Conservation (phyloP, 345 rosid genomes). For the Murraya paniculata region DNA sequence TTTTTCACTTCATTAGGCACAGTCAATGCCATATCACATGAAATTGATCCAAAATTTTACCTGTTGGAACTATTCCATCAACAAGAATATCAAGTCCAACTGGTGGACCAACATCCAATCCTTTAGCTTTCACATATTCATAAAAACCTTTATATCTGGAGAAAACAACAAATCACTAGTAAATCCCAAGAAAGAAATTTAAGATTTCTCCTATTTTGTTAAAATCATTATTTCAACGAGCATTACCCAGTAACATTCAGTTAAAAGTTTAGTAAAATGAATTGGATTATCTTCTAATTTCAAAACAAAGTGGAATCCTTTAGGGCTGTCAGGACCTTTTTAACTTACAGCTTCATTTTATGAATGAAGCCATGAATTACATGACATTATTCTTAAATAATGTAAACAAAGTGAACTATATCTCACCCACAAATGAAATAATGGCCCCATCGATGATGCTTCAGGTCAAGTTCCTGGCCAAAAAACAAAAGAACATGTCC, state of each 20-base stretch:
- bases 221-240: background rate
- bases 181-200: background rate
- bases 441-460: constrained; percentile 93
- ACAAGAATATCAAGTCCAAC: constrained; percentile 88
- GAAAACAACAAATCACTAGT: constrained; percentile 7
- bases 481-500: background rate
- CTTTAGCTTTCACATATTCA: constrained; percentile 74
- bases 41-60: constrained; percentile 27
- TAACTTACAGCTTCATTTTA: background rate
- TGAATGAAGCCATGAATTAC: background rate
- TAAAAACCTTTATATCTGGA: constrained; percentile 81
- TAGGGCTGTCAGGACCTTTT: background rate
- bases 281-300: background rate
- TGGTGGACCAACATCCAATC: constrained; percentile 57
- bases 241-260: background rate
- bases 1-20: constrained; percentile 1
- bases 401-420: too few species aligned
- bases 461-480: constrained; percentile 80
- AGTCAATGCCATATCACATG: background rate
- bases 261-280: background rate
- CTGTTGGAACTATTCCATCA: constrained; percentile 96
- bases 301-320: background rate
- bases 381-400: too few species aligned
- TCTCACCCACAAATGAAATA: constrained; percentile 92
- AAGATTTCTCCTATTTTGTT: background rate